Evolutionary conservation across 768 basidiomycete species (phyloP).

Genomic region (Neoboletus brunneissimus): DNA sequence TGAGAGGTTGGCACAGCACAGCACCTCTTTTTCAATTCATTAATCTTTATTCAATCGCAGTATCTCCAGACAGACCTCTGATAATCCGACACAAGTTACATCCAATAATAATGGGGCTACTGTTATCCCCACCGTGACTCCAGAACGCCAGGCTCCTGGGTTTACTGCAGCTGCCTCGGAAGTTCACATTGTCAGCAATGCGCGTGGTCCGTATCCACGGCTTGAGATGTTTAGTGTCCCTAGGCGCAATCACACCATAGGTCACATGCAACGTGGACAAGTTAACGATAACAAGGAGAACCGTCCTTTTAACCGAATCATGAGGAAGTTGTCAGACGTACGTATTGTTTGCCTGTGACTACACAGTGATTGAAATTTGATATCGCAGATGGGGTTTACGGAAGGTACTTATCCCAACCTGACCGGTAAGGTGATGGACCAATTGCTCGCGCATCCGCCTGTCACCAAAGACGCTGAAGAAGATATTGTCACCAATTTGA

Average conservation of each 20-base stretch:
- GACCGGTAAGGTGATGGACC: constrained; percentile 46
- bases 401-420: constrained; percentile 53
- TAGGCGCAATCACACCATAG: constrained; percentile 36
- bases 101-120: constrained; percentile 1
- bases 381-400: constrained; percentile 70
- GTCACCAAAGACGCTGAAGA: constrained; percentile 58
- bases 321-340: constrained; percentile 62
- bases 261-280: constrained; percentile 24
- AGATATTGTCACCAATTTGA: constrained; percentile 58
- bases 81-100: constrained; percentile 14
- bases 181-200: constrained; percentile 59
- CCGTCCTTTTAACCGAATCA: constrained; percentile 50
- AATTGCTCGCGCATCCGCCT: constrained; percentile 41
- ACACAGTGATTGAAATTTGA: constrained; percentile 9
- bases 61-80: constrained; percentile 27
- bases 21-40: not conserved
- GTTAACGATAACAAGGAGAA: constrained; percentile 25
- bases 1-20: constrained; percentile 26
- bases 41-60: constrained; percentile 13
- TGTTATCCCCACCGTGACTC: constrained; percentile 1
- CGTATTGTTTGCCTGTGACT: constrained; percentile 24
- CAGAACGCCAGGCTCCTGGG: constrained; percentile 15
- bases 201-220: constrained; percentile 57
- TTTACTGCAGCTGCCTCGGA: constrained; percentile 18
- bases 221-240: constrained; percentile 64